Evolutionary conservation across 1,139 yeast genomes (phyloP).

Genomic region (Kodamaea suecica): DNA sequence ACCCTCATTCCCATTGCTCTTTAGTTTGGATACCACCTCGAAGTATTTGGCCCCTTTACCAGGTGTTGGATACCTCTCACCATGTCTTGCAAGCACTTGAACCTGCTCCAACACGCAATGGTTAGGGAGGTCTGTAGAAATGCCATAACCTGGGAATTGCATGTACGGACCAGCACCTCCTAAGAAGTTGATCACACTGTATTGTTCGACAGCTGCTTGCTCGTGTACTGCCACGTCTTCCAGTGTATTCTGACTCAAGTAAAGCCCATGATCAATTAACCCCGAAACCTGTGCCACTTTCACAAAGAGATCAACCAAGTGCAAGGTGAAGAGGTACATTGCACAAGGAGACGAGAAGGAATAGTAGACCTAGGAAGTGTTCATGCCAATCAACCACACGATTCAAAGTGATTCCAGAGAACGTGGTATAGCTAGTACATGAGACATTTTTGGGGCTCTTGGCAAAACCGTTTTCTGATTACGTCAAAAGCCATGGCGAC

Average conservation of each 20-base stretch:
- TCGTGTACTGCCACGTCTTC: slow-evolving; percentile 32
- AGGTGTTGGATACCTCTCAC: slow-evolving; percentile 59
- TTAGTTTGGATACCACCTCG: slow-evolving; percentile 21
- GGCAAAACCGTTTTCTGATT: too few relatives aligned
- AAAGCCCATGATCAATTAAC: slow-evolving; percentile 6
- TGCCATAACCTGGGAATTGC: slow-evolving; percentile 45
- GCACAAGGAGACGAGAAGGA: too few relatives aligned
- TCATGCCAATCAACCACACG: too few relatives aligned
- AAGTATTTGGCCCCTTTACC: slow-evolving; percentile 12
- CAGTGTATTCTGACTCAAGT: slow-evolving; percentile 5
- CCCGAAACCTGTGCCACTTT: slow-evolving; percentile 11
- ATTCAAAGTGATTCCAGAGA: too few relatives aligned
- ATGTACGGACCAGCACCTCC: slow-evolving; percentile 50
- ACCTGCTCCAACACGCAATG: slow-evolving; percentile 60
- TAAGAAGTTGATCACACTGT: slow-evolving; percentile 41
- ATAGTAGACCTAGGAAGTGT: too few relatives aligned
- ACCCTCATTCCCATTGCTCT: slow-evolving; percentile 17
- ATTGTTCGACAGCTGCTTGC: slow-evolving; percentile 36
- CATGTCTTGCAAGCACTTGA: slow-evolving; percentile 62
- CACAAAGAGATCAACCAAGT: slow-evolving; percentile 2
- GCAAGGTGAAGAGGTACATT: not conserved
- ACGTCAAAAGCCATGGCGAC: too few relatives aligned
- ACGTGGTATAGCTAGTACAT: too few relatives aligned
- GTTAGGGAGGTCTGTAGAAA: slow-evolving; percentile 45
- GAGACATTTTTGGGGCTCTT: too few relatives aligned